These are phyloP conservation scores for Penicillium sp. DNA, from an alignment of 2,329 filamentous ascomycete genomes.

Conservation along the genomic window DNA sequence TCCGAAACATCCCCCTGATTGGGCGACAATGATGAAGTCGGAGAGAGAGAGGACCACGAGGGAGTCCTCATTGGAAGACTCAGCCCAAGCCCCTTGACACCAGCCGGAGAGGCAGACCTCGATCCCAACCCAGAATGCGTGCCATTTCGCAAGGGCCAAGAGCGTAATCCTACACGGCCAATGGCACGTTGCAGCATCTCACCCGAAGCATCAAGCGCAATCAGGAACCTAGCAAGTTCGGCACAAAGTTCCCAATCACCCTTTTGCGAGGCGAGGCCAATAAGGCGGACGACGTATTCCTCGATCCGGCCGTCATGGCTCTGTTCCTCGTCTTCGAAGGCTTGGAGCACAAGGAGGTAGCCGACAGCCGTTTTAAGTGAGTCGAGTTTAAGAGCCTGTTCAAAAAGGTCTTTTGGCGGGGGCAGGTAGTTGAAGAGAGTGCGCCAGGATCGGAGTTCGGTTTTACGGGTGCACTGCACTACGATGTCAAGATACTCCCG, in stretches of 20 bases:
- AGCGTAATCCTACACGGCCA: conserved; percentile 39
- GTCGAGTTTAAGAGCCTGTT: conserved; percentile 81
- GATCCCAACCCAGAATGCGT: conserved; percentile 10
- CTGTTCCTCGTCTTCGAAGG: conserved; percentile 58
- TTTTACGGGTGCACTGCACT: conserved; percentile 95
- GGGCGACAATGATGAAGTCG: conserved; percentile 28
- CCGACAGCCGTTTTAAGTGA: conserved; percentile 93
- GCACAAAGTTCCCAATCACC: conserved; percentile 95
- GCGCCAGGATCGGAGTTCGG: conserved; percentile 90
- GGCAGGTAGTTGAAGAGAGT: conserved; percentile 91
- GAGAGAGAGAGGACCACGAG: conserved; percentile 34
- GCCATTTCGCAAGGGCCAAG: conserved; percentile 17
- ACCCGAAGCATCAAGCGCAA: conserved; percentile 85
- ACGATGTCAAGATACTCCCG: conserved; percentile 85
- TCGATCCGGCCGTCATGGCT: conserved; percentile 54
- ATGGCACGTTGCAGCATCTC: conserved; percentile 63
- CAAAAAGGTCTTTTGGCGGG: conserved; percentile 86
- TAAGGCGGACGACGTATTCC: conserved; percentile 68
- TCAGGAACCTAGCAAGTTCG: conserved; percentile 90
- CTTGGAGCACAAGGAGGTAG: conserved; percentile 92
- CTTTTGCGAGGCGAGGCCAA: conserved; percentile 77
- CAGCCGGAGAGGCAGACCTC: conserved; percentile 25
- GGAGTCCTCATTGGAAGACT: conserved; percentile 31
- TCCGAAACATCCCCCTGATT: conserved; percentile 9
- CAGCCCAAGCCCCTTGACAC: conserved; percentile 37